Conservation (phyloP, 208 protist species). For the Trypanosoma caninum region DNA sequence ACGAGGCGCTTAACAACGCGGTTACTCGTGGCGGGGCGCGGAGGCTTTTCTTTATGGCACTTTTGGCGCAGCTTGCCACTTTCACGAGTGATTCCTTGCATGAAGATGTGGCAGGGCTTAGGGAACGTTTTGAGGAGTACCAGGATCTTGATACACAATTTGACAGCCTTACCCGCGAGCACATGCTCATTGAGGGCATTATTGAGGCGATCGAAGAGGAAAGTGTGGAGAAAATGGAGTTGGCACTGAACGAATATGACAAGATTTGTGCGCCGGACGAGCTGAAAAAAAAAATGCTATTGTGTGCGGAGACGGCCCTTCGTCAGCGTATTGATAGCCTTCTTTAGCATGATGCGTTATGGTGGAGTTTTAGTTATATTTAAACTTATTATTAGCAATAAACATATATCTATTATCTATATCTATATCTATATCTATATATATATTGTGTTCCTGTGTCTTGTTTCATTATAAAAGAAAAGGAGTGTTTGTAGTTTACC, state of each 20-base stretch:
- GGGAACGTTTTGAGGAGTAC: constrained; percentile 80
- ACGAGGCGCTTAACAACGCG: constrained; percentile 72
- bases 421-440: no score
- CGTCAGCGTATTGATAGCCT: constrained; percentile 48
- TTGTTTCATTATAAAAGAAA: no score
- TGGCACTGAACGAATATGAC: constrained; percentile 74
- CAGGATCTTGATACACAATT: constrained; percentile 88
- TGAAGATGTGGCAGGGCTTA: constrained; percentile 57
- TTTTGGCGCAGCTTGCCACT: constrained; percentile 69
- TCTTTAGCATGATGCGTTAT: constrained; percentile 23
- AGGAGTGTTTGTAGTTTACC: no score
- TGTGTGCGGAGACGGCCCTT: constrained; percentile 65
- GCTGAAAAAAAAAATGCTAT: constrained; percentile 65
- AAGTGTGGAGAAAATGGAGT: constrained; percentile 53
- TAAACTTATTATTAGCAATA: no score
- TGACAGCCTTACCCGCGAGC: constrained; percentile 75
- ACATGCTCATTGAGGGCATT: constrained; percentile 80
- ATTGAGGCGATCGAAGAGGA: constrained; percentile 74
- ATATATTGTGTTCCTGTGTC: no score
- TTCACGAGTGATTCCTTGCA: constrained; percentile 54
- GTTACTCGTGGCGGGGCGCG: constrained; percentile 57
- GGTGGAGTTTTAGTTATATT: no score
- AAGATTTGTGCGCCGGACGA: constrained; percentile 72
- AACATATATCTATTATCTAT: no score
- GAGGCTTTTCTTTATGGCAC: constrained; percentile 79